phyloP scores from a whole-genome alignment of 1,139 yeast genomes.

The Yamadazyma oceani region DNA sequence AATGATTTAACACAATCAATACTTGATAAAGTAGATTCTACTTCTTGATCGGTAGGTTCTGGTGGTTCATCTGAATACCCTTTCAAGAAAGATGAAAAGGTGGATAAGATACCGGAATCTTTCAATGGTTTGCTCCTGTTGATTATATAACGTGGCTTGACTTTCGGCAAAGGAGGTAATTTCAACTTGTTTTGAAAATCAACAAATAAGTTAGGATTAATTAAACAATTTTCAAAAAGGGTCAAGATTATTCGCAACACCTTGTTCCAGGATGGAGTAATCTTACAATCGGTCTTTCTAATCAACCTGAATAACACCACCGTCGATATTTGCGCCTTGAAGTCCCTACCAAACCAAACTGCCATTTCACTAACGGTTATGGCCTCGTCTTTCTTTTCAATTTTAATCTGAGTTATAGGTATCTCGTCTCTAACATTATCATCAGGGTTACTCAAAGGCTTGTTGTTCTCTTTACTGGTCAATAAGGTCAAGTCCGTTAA shows the following conservation, averaged over 20 bases:
- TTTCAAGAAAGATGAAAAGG: slow-evolving; percentile 88
- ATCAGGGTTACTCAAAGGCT: slow-evolving; percentile 22
- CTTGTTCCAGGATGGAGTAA: slow-evolving; percentile 58
- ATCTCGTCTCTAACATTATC: slow-evolving; percentile 45
- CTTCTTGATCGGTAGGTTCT: slow-evolving; percentile 91
- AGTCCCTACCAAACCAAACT: slow-evolving; percentile 83
- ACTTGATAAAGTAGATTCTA: slow-evolving; percentile 80
- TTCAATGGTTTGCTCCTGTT: slow-evolving; percentile 61
- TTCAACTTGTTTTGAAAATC: slow-evolving; percentile 60
- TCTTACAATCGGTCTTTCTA: slow-evolving; percentile 53
- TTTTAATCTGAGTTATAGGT: slow-evolving; percentile 48
- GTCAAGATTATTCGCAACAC: slow-evolving; percentile 61
- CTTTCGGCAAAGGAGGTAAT: slow-evolving; percentile 55
- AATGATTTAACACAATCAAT: slow-evolving; percentile 78
- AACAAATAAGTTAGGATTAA: slow-evolving; percentile 64
- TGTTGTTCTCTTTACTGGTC: slow-evolving; percentile 19
- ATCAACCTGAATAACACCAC: slow-evolving; percentile 81
- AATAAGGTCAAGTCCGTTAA: slow-evolving; percentile 66
- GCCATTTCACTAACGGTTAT: slow-evolving; percentile 79
- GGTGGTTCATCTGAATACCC: slow-evolving; percentile 84
- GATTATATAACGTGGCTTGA: slow-evolving; percentile 65
- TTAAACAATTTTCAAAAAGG: slow-evolving; percentile 70
- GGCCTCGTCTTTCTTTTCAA: slow-evolving; percentile 51
- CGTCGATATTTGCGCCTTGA: slow-evolving; percentile 86
- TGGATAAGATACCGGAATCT: slow-evolving; percentile 76